A percentile compares a stretch with the other conserved stretches of the same genome.
Evolutionary conservation across 345 rosid species (phyloP).

Genomic region (Sonneratia alba): DNA sequence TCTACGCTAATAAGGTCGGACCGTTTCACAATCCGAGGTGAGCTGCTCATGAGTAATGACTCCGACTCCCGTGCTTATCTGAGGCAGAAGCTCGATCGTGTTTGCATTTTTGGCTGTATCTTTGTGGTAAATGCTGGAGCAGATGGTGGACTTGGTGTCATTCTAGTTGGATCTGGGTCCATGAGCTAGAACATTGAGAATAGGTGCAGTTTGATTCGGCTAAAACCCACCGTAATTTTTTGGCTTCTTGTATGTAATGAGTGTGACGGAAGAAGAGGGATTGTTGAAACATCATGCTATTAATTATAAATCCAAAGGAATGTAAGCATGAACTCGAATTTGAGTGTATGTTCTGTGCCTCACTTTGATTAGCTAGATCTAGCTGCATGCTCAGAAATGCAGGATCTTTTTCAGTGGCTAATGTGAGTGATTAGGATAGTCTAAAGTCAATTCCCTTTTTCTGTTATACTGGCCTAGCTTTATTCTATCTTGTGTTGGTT

Average conservation of each 20-base stretch:
- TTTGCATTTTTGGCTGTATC: background rate
- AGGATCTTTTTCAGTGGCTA: background rate
- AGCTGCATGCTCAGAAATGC: background rate
- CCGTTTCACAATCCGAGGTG: constrained; percentile 84
- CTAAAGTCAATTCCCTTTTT: background rate
- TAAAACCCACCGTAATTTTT: background rate
- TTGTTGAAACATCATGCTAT: background rate
- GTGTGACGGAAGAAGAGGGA: no score
- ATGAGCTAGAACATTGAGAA: background rate
- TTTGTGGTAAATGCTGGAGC: background rate
- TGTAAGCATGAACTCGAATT: background rate
- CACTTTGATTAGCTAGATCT: background rate
- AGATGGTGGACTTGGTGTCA: background rate
- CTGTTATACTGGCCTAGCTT: background rate
- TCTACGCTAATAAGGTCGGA: constrained; percentile 77
- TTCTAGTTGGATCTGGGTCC: background rate
- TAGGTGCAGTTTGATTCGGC: background rate
- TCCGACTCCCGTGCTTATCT: background rate
- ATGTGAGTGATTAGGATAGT: background rate
- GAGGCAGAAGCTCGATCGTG: background rate
- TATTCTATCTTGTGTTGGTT: background rate
- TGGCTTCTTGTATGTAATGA: background rate
- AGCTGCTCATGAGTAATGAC: background rate
- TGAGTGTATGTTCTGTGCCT: background rate
- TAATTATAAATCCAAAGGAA: background rate